Conservation (phyloP, 73 alveolate genomes). For the Symbiodinium natans region DNA sequence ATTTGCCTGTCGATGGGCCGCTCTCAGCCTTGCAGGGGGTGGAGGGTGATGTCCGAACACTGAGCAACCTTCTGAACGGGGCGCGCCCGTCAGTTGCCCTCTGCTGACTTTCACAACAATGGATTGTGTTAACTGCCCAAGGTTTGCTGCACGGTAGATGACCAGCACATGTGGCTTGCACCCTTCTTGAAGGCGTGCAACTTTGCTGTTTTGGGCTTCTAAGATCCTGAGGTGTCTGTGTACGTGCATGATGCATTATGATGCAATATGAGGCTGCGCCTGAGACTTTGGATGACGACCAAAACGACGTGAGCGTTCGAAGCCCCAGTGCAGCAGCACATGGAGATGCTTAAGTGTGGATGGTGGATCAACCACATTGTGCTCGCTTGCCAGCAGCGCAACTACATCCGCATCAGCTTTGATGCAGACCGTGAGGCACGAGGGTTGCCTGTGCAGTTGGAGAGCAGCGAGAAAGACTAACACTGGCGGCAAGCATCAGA, state of each 20-base stretch:
- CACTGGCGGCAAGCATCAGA: not conserved
- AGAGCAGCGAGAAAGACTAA: too few species aligned
- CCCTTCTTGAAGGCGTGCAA: constrained; percentile 92
- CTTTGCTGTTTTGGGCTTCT: too few species aligned
- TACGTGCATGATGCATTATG: too few species aligned
- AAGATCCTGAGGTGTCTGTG: too few species aligned
- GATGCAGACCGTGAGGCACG: not conserved
- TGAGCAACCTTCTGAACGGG: constrained; percentile 59
- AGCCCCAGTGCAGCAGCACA: too few species aligned
- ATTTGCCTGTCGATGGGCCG: not conserved
- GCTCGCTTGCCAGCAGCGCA: not conserved
- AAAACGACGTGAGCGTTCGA: too few species aligned
- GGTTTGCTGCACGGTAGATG: constrained; percentile 94
- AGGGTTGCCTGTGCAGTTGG: not conserved
- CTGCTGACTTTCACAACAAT: not conserved
- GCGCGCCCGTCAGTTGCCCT: not conserved
- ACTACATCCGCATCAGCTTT: not conserved
- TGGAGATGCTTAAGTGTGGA: too few species aligned
- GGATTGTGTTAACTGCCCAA: not conserved
- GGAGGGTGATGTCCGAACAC: constrained; percentile 41
- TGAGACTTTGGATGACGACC: too few species aligned
- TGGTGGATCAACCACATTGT: too few species aligned
- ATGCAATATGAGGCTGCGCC: too few species aligned
- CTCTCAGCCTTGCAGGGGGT: constrained; percentile 23
- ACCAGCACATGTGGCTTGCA: constrained; percentile 96